Conservation (phyloP, 371 early-diverging fungal species). For the Zychaea mexicana region DNA sequence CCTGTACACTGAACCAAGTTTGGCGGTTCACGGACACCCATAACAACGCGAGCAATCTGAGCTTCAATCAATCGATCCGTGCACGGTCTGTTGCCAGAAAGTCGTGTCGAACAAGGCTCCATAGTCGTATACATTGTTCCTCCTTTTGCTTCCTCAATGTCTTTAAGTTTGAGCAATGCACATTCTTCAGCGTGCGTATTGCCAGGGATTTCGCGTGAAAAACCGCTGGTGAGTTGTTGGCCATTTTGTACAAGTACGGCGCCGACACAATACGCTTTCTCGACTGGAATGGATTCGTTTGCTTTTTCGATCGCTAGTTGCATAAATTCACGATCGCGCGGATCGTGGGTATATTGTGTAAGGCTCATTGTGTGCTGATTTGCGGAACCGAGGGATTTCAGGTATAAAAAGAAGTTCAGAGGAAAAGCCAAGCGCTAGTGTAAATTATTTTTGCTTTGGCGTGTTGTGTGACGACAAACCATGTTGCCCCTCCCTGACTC, state of each 20-base stretch:
- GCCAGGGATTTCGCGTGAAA: conserved; percentile 85
- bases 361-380: neutral
- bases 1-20: conserved; percentile 81
- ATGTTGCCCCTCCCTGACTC: too few species aligned
- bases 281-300: conserved; percentile 71
- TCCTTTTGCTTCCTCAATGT: conserved; percentile 11
- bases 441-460: neutral
- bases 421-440: too few species aligned
- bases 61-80: conserved; percentile 69
- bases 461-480: neutral
- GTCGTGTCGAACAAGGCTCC: conserved; percentile 86
- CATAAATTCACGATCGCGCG: conserved; percentile 35
- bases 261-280: conserved; percentile 91
- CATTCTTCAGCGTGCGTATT: conserved; percentile 95
- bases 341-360: conserved; percentile 36
- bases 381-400: too few species aligned
- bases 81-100: conserved; percentile 80
- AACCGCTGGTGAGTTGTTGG: conserved; percentile 67
- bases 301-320: conserved; percentile 77
- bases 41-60: conserved; percentile 74
- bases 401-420: too few species aligned
- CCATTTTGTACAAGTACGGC: conserved; percentile 70
- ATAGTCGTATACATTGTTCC: conserved; percentile 87
- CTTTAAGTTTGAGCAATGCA: conserved; percentile 68
- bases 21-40: conserved; percentile 88